Evolutionary conservation across 441 rosid genomes (phyloP).

Genomic region (Populus hybrid): DNA sequence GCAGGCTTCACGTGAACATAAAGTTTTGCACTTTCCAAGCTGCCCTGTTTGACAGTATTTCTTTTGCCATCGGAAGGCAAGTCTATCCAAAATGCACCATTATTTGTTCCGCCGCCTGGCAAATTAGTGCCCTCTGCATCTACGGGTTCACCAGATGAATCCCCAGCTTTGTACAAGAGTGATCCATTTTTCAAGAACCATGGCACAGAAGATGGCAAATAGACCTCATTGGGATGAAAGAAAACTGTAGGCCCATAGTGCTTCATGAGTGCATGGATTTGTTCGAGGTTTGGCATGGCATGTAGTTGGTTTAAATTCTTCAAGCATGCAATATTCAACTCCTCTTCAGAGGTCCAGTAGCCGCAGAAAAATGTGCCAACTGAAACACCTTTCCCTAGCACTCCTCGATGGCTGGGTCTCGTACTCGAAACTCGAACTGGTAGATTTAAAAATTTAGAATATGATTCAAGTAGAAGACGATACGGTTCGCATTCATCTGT

Average conservation of each 20-base stretch:
- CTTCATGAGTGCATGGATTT: conserved; percentile 54
- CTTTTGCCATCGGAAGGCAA: conserved; percentile 46
- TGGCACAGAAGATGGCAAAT: conserved; percentile 74
- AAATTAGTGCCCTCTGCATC: conserved; percentile 60
- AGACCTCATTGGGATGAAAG: conserved; percentile 71
- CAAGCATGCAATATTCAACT: conserved; percentile 44
- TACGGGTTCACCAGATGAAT: conserved; percentile 38
- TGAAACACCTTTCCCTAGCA: conserved; percentile 59
- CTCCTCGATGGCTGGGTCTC: conserved; percentile 62
- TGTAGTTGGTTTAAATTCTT: conserved; percentile 53
- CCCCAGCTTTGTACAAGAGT: conserved; percentile 40
- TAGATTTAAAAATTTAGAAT: conserved; percentile 29
- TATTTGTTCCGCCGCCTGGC: conserved; percentile 63
- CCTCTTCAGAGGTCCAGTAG: conserved; percentile 33
- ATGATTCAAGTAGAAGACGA: conserved; percentile 29
- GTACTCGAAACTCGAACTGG: conserved; percentile 62
- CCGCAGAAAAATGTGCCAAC: conserved; percentile 71
- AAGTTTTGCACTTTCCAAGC: conserved; percentile 63
- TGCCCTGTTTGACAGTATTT: conserved; percentile 48
- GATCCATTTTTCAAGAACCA: conserved; percentile 82
- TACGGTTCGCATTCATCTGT: conserved; percentile 58
- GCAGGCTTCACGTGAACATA: conserved; percentile 80
- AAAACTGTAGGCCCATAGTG: conserved; percentile 73
- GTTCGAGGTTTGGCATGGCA: conserved; percentile 73
- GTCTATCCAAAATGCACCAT: conserved; percentile 74